A percentile compares a stretch with the other conserved stretches of the same genome.
phyloP scores from a whole-genome alignment of 768 basidiomycete species.

The Crassisporium funariophilum region DNA sequence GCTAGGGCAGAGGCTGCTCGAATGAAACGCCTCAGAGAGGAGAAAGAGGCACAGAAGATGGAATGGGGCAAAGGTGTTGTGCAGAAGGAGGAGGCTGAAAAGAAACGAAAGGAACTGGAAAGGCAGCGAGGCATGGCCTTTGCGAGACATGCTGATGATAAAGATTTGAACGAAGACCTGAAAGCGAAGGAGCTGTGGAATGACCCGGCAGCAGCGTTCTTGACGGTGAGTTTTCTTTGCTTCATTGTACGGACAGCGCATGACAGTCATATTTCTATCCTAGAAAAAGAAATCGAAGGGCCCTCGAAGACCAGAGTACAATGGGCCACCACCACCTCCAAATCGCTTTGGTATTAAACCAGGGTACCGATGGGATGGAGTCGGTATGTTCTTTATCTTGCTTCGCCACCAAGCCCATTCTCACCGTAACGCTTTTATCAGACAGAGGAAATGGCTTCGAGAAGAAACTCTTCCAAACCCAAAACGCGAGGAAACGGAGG shows the following conservation, averaged over 20 bases:
- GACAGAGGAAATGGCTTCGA: slow-evolving; percentile 95
- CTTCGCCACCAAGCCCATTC: not conserved
- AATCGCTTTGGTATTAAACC: slow-evolving; percentile 96
- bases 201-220: slow-evolving; percentile 95
- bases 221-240: slow-evolving; percentile 61
- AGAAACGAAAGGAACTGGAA: slow-evolving; percentile 63
- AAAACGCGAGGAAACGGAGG: slow-evolving; percentile 73
- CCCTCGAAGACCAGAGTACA: slow-evolving; percentile 81
- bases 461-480: slow-evolving; percentile 84
- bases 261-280: slow-evolving; percentile 1
- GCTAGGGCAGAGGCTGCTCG: slow-evolving; percentile 84
- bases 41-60: slow-evolving; percentile 90
- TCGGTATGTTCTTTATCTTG: slow-evolving; percentile 57
- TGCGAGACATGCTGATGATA: slow-evolving; percentile 81
- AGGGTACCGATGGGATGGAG: slow-evolving; percentile 98
- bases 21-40: slow-evolving; percentile 77
- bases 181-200: slow-evolving; percentile 89
- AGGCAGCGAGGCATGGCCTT: slow-evolving; percentile 67
- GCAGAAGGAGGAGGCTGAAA: slow-evolving; percentile 81
- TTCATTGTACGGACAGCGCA: not conserved
- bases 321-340: slow-evolving; percentile 85
- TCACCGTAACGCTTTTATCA: slow-evolving; percentile 28
- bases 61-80: slow-evolving; percentile 98
- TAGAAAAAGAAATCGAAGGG: slow-evolving; percentile 79
- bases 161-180: slow-evolving; percentile 81